Base-by-base conservation (phyloP, 2,329 filamentous ascomycete genomes). In the Ceratocystis cacaofunesta region DNA sequence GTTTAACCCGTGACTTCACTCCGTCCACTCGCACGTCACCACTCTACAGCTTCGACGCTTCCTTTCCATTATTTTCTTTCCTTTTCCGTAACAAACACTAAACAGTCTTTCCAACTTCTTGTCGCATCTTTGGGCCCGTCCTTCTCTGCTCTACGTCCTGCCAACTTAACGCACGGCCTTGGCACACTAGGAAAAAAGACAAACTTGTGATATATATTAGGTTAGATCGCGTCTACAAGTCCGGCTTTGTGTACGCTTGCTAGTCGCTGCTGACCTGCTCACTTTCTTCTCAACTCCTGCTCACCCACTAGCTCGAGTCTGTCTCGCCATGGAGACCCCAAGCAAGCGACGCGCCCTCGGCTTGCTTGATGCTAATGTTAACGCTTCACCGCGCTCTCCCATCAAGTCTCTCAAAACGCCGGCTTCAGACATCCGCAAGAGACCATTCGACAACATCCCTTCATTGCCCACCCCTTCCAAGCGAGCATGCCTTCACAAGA, bases 301-400 rank as follows among this genome's bases (percentile, higher is more conserved):
- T 28, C 61, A 50, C 36, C 7, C 48, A 25, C 17, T 22, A 15
- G 7, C n/a, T n/a, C 36, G 7, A 6, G 25, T 22, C 63, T 61
- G 25, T 22, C 63, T 61, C 58, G 43, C 50, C 10, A 66, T 66
- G 62, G 61, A 63, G 46, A 67, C 68, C n/a, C 68, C 68, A 12
- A 65, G 36, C 41, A 66, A 66, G 50, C 65, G 68, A 67, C 66
- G 66, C 66, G 68, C 66, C 58, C 66, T 69, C 44, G 61, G 64
- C 32, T 60, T 64, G 44, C 62, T 68, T 12, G 66, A 68, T 60
- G 64, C 68, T 44, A 69, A 69, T 58, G 61, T 63, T 3, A 65
- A 64, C 12, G 65, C 66, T 12, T 66, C 68, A 15, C 48, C 68
- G 10, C 68, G 60, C 55, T 28, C 52, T 12, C 62, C 62, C n/a